Percentiles rank a stretch among this genome's conserved stretches.
Evolutionary conservation across 2,329 filamentous ascomycete genomes (phyloP).

Genomic region (Myriosclerotinia scirpicola): DNA sequence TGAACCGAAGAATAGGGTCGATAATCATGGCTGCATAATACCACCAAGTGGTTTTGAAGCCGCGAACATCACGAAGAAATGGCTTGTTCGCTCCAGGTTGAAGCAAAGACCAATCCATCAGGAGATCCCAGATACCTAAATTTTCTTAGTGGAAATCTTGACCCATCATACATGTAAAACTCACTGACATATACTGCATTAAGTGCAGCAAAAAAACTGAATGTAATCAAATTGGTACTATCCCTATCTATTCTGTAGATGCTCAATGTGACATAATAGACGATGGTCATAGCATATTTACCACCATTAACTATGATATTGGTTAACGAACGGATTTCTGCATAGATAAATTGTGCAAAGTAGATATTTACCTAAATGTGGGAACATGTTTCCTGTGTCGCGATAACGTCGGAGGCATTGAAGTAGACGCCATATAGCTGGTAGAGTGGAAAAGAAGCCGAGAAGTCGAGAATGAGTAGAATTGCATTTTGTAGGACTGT

Average conservation of each 20-base stretch:
- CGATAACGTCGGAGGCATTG: conserved; percentile 89
- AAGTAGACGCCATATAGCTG: conserved; percentile 84
- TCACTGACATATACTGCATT: conserved; percentile 80
- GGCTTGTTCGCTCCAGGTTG: conserved; percentile 69
- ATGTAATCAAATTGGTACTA: conserved; percentile 61
- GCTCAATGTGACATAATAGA: conserved; percentile 75
- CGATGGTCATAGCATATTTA: conserved; percentile 85
- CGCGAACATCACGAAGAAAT: conserved; percentile 74
- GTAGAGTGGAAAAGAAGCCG: conserved; percentile 81
- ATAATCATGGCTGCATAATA: conserved; percentile 85
- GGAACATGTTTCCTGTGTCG: conserved; percentile 84
- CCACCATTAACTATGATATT: conserved; percentile 67
- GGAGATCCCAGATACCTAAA: conserved; percentile 81
- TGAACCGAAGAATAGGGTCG: conserved; percentile 84
- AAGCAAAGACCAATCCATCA: conserved; percentile 94
- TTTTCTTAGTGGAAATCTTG: neutral
- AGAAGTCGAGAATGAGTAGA: conserved; percentile 79
- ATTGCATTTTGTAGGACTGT: conserved; percentile 73
- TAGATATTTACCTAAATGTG: conserved; percentile 59
- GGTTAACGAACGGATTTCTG: neutral
- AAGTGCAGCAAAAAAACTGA: conserved; percentile 76
- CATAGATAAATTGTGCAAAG: neutral
- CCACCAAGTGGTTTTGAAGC: conserved; percentile 73
- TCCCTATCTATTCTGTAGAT: conserved; percentile 74
- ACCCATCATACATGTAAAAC: conserved; percentile 36